Evolutionary conservation across 2,329 filamentous ascomycete genomes (phyloP).

Genomic region (Ceratocystis ficicola): DNA sequence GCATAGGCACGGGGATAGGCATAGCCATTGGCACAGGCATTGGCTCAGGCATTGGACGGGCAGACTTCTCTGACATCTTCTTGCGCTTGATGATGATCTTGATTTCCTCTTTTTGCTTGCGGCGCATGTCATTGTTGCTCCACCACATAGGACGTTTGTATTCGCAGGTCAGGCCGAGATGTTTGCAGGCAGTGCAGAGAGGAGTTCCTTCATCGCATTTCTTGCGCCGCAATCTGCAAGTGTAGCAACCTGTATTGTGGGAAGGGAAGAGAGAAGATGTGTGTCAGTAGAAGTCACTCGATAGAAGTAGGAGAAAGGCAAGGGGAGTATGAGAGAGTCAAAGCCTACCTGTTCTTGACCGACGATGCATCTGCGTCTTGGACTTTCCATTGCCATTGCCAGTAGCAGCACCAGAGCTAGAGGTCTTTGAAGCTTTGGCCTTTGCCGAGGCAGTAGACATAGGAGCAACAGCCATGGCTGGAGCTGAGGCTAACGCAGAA

Average conservation of each 20-base stretch:
- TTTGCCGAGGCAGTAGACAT: constrained; percentile 41
- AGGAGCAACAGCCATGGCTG: constrained; percentile 42
- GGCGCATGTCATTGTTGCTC: constrained; percentile 80
- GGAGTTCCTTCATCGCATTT: constrained; percentile 56
- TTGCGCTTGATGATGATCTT: constrained; percentile 97
- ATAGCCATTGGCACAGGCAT: constrained; percentile 10
- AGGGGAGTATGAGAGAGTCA: constrained; percentile 30
- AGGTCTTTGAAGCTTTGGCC: constrained; percentile 42
- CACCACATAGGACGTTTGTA: constrained; percentile 97
- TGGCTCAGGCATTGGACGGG: constrained; percentile 42
- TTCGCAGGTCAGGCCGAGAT: constrained; percentile 77
- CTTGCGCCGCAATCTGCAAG: constrained; percentile 53
- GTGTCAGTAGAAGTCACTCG: neutral
- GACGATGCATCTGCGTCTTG: constrained; percentile 79
- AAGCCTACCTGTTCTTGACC: constrained; percentile 66
- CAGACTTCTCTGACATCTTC: constrained; percentile 79
- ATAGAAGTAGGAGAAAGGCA: constrained; percentile 2
- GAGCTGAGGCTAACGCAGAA: constrained; percentile 46
- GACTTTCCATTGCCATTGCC: constrained; percentile 43
- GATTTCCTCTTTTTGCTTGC: constrained; percentile 83
- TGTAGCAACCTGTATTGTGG: constrained; percentile 47
- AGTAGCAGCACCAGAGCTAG: constrained; percentile 23
- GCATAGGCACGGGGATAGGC: constrained; percentile 4
- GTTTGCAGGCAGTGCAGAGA: constrained; percentile 53
- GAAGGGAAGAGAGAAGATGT: constrained; percentile 8